Evolutionary conservation across 2,329 filamentous ascomycete genomes (phyloP), one percentile per base, ranked within the genome.

Genomic region (Cladophialophora psammophila): DNA sequence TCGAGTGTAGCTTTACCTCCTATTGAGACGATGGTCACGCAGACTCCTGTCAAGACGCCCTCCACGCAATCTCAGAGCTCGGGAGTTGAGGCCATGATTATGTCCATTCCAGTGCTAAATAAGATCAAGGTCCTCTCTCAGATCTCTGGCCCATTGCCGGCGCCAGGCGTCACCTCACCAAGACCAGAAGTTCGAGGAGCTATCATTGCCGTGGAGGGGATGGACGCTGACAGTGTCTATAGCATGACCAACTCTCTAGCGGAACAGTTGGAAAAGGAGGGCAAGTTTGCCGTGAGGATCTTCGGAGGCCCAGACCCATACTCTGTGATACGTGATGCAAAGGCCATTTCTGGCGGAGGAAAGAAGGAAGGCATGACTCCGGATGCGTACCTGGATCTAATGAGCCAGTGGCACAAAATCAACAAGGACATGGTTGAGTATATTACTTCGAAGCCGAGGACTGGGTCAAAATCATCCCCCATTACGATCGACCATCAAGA

Each of bases 141-240:
- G 68, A 92, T 97, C 71, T 90, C 90, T 54, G 91, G 90, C 31
- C 88, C 91, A 0, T 81, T 92, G 13, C 79, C 80, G 5, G 72
- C 80, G 15, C 74, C 80, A 0, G 74, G 76, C 5, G 67, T 52
- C 61, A 73, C 40, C 72, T 77, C 73, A 64, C 78, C 60, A 60
- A 74, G 31, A 76, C 78, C 66, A 79, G 82, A 73, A 72, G 81
- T 82, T 6, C 87, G 93, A n/a, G 94, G 94, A 0, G 87, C 91
- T 0, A 86, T 97, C 42, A 89, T 98, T 69, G 90, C 92, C 0
- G 82, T 98, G 34, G 94, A 98, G 78, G 94, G 94, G 0, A 84
- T 90, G 18, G 86, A 90, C 65, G 77, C 81, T 1, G 83, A 86
- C 9, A 86, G 91, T 3, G 88, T 92, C 3, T 80, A 84, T 2